Base-by-base conservation (phyloP, 2,329 filamentous ascomycete species). In the Zasmidium cellare region DNA sequence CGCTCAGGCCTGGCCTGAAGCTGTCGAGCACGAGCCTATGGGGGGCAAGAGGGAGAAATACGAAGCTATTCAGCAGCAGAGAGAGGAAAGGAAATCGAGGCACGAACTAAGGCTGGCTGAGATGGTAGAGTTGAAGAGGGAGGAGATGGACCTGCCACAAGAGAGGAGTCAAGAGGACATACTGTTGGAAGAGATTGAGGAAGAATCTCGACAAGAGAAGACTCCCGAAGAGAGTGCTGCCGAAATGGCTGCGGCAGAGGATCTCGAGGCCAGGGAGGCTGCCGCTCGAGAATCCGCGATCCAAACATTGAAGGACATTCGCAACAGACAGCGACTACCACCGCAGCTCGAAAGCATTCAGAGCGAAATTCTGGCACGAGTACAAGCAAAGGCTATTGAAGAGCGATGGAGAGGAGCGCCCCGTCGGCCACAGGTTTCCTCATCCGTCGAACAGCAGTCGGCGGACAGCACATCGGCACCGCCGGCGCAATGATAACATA, bases 1-100 rank as follows among this genome's bases (percentile, higher is more conserved):
- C 55, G 74, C 73, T 7, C 63, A 66, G 24, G 52, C 51, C 16
- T 76, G 74, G 74, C 74, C 74, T 2, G 50, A 56, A 7, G 60
- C 51, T 2, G 68, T 76, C 16, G 24, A 60, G 23, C 74, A 75
- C 53, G 62, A 64, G 41, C 59, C 54, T 9, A 68, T 73, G 63
- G 70, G 69, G 19, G 35, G 35, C 35, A 41, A 18, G 35, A 41
- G 16, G 35, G 35, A 41, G 35, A 41, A 14, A 18, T 18, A 16
- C n/a, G 35, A 41, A 14, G 3, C 16, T 16, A 9, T 41, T 6
- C 12, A 41, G 35, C 7, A 41, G 35, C 35, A 41, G 35, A 41
- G 35, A 14, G 16, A n/a, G 11, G 35, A 41, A 18, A 9, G n/a
- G 35, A n/a, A 3, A 14, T 6, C 7, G 35, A 18, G 5, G n/a